These are phyloP conservation scores for Haplosporangium sp. DNA, from an alignment of 371 early-diverging fungal genomes.

Conservation along the genomic window DNA sequence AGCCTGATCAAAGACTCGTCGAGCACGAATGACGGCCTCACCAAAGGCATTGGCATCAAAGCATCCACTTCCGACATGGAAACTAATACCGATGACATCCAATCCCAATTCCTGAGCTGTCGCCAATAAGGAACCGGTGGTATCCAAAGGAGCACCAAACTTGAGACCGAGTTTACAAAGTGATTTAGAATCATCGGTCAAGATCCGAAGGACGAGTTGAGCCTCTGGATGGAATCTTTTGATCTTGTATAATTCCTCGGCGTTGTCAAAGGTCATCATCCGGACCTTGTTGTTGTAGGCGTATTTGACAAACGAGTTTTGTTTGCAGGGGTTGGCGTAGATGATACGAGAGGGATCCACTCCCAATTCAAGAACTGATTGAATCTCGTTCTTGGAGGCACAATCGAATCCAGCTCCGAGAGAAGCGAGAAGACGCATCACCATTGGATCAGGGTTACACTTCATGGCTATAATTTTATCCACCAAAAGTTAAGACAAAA, in stretches of 20 bases:
- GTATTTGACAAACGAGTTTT: constrained; percentile 92
- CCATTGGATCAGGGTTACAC: constrained; percentile 93
- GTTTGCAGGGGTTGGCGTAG: constrained; percentile 99
- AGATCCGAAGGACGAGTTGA: constrained; percentile 90
- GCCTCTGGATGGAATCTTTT: constrained; percentile 85
- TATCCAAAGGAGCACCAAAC: constrained; percentile 92
- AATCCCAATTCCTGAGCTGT: constrained; percentile 84
- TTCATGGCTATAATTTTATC: constrained; percentile 80
- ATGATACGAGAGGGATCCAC: constrained; percentile 87
- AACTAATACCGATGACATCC: constrained; percentile 91
- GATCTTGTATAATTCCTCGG: constrained; percentile 95
- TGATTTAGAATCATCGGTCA: constrained; percentile 94
- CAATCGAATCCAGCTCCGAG: constrained; percentile 96
- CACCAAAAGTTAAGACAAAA: neutral
- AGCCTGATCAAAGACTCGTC: constrained; percentile 89
- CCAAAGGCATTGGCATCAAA: constrained; percentile 88
- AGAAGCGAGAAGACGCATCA: constrained; percentile 85
- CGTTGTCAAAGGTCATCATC: constrained; percentile 98
- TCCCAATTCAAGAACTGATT: constrained; percentile 83
- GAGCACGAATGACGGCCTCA: constrained; percentile 91
- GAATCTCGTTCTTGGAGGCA: constrained; percentile 89
- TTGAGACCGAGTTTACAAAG: constrained; percentile 94
- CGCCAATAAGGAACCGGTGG: constrained; percentile 74
- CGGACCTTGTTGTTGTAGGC: constrained; percentile 82
- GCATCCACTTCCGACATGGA: constrained; percentile 97